Evolutionary conservation across 768 basidiomycete genomes (phyloP), one percentile per base, ranked within the genome.

Genomic region (Lentinula sp.): DNA sequence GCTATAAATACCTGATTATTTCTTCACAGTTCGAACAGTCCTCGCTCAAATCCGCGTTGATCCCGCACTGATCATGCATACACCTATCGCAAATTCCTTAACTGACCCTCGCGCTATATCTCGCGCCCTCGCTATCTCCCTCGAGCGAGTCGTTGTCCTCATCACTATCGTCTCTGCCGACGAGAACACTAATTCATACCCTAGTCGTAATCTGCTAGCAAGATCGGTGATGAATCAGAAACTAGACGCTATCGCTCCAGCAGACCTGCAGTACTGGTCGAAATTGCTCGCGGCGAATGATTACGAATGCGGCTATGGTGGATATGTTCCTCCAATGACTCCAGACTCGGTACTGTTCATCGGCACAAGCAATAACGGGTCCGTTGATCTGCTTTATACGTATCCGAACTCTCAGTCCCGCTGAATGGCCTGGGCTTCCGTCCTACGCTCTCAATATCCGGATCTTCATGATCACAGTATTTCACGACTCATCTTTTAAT

Each of bases 1-100:
- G 11, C 23, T 37, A 31, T 23, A 11, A n/a, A 0, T 39, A 9
- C 5, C 5, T 32, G 10, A 54, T 15, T 31, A 62, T 54, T 62
- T 51, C 59, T 46, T 56, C n/a, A 54, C 52, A 71, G 72, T 61
- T 32, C 70, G 62, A 61, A 58, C 69, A 4, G 62, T 71, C 2
- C 61, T 73, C n/a, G 76, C 77, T 0, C 71, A 75, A 28, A 77
- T 79, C 13, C 72, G 74, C 60, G 67, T 79, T 6, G 70, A 75
- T 61, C 61, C 69, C 0, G 46, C 64, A n/a, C n/a, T n/a, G n/a
- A 69, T 78, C 34, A 66, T 73, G 66, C 65, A 70, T 40, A 73
- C 74, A 62, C 67, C 5, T 78, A 75, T 23, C 74, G 76, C 40
- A 48, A 65, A 21, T 63, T 64, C 54, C 65, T 79, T 21, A 42